Evolutionary conservation across 441 rosid species (phyloP).

Genomic region (Sinapis alba): DNA sequence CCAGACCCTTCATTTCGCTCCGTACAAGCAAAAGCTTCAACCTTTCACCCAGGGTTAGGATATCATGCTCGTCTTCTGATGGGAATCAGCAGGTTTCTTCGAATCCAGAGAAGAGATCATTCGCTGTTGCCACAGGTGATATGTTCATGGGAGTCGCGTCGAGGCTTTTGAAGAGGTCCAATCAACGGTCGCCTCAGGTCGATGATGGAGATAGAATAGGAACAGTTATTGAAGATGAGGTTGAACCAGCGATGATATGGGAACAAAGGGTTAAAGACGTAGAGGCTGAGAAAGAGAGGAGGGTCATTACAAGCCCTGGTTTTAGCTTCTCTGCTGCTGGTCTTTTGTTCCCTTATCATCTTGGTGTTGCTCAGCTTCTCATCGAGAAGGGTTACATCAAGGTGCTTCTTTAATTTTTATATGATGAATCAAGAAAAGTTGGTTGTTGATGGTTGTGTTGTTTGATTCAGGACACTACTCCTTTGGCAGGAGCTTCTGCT

Average conservation of each 20-base stretch:
- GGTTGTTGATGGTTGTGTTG: constrained; percentile 5
- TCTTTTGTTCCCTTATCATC: constrained; percentile 91
- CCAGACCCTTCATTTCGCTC: constrained; percentile 27
- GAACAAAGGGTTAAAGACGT: constrained; percentile 80
- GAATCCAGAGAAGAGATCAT: constrained; percentile 55
- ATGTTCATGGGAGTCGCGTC: constrained; percentile 72
- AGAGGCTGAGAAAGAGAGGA: constrained; percentile 78
- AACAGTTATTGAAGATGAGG: constrained; percentile 68
- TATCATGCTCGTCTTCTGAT: constrained; percentile 14
- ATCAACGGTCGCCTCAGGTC: constrained; percentile 13
- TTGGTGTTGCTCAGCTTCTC: constrained; percentile 85
- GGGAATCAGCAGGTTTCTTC: constrained; percentile 4
- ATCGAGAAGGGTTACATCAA: constrained; percentile 91
- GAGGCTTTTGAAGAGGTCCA: constrained; percentile 46
- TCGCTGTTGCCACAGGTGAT: constrained; percentile 71
- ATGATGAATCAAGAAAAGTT: neutral
- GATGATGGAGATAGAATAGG: constrained; percentile 53
- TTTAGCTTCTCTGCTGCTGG: constrained; percentile 98
- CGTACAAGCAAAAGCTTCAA: constrained; percentile 24
- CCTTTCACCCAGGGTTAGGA: constrained; percentile 13
- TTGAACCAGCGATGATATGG: constrained; percentile 84
- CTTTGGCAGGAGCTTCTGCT: constrained; percentile 93
- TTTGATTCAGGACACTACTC: constrained; percentile 82
- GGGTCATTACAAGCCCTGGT: constrained; percentile 79
- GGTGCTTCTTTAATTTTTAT: constrained; percentile 42